Percentiles rank a stretch among this genome's conserved stretches.
phyloP scores from a whole-genome alignment of 2,329 filamentous ascomycete genomes.

The Aspergillus sp. region DNA sequence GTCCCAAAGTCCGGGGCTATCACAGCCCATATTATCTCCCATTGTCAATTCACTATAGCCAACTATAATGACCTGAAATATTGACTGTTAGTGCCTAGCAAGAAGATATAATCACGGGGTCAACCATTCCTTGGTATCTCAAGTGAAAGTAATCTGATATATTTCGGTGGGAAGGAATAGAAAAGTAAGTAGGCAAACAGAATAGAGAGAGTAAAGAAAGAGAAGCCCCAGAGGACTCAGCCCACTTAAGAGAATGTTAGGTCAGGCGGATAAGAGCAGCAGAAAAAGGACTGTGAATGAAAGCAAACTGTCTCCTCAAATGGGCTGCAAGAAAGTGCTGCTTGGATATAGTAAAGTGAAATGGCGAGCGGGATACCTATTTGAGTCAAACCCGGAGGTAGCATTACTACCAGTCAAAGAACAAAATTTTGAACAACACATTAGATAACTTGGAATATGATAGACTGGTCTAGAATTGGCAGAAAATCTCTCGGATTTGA shows the following conservation, averaged over 20 bases:
- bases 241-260: not conserved
- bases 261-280: not conserved
- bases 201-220: not conserved
- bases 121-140: not conserved
- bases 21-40: not conserved
- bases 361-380: not conserved
- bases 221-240: not conserved
- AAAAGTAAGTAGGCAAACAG: not conserved
- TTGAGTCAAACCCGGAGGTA: not conserved
- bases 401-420: not conserved
- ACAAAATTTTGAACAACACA: not conserved
- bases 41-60: not conserved
- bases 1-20: slow-evolving; percentile 7
- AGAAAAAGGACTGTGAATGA: not conserved
- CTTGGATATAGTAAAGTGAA: not conserved
- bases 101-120: not conserved
- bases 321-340: too few species aligned
- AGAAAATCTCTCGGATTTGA: not conserved
- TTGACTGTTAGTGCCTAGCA: not conserved
- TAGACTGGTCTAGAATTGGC: not conserved
- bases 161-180: not conserved
- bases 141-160: not conserved
- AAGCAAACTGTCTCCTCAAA: not conserved
- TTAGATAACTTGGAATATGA: not conserved
- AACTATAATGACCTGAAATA: not conserved